Conservation (phyloP, 108 stramenopile species). For the Mediolabrus comicus region DNA sequence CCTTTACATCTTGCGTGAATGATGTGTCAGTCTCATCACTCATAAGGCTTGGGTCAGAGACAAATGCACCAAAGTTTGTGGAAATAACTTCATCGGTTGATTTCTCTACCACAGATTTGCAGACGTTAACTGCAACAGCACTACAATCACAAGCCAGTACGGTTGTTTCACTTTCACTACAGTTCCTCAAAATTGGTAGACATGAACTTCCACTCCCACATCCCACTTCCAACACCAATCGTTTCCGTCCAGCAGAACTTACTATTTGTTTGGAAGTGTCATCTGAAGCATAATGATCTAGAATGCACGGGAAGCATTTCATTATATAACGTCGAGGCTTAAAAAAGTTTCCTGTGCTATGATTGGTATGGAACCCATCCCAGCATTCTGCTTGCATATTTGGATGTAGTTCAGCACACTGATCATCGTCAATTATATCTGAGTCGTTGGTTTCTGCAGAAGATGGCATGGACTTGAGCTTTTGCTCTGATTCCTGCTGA, state of each 20-base stretch:
- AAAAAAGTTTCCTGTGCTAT: constrained; percentile 32
- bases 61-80: constrained; percentile 22
- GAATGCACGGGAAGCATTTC: constrained; percentile 39
- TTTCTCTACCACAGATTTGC: not conserved
- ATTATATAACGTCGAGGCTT: constrained; percentile 26
- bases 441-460: not conserved
- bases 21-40: constrained; percentile 7
- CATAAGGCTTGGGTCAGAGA: constrained; percentile 17
- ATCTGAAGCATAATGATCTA: not conserved
- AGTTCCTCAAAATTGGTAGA: constrained; percentile 24
- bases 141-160: constrained; percentile 30
- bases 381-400: constrained; percentile 16
- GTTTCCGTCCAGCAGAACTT: constrained; percentile 1
- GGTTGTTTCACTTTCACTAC: not conserved
- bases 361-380: constrained; percentile 32
- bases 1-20: constrained; percentile 8
- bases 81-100: not conserved
- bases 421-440: not conserved
- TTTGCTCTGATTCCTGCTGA: not conserved
- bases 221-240: constrained; percentile 34
- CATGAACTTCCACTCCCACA: constrained; percentile 47
- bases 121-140: constrained; percentile 14
- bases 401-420: constrained; percentile 1
- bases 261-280: not conserved
- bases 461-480: not conserved